Evolutionary conservation across 805 yeast genomes (phyloP).

Genomic region (Candida manassasensis): DNA sequence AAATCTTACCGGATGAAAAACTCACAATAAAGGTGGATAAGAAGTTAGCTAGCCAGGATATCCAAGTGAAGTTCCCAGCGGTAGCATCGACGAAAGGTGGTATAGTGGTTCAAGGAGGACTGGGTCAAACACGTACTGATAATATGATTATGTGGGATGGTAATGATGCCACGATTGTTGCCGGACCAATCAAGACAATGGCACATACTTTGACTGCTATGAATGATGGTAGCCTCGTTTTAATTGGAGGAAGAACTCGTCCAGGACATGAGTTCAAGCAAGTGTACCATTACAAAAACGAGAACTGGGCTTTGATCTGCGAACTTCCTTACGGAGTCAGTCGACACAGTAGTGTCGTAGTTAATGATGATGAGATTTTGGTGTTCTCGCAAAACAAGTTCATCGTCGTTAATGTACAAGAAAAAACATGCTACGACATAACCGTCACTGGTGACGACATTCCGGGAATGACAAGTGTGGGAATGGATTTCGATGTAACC

Average conservation of each 20-base stretch:
- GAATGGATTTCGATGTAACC: conserved; percentile 25
- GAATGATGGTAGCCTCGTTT: conserved; percentile 21
- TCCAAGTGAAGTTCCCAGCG: conserved; percentile 42
- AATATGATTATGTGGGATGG: conserved; percentile 7
- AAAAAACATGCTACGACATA: not conserved
- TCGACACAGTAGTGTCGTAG: conserved; percentile 43
- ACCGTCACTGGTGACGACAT: conserved; percentile 15
- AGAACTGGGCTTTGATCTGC: conserved; percentile 37
- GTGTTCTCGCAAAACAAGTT: conserved; percentile 39
- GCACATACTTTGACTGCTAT: conserved; percentile 49
- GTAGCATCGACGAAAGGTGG: conserved; percentile 18
- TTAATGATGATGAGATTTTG: conserved; percentile 27
- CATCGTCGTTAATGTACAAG: not conserved
- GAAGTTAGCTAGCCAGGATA: conserved; percentile 3
- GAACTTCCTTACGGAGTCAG: conserved; percentile 44
- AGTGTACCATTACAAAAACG: conserved; percentile 18
- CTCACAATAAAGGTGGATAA: conserved; percentile 4
- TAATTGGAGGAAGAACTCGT: conserved; percentile 65
- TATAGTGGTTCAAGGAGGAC: conserved; percentile 38
- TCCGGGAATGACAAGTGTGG: conserved; percentile 29
- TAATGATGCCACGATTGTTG: not conserved
- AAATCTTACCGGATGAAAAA: conserved; percentile 1
- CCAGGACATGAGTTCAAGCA: conserved; percentile 46
- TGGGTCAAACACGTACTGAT: conserved; percentile 26
- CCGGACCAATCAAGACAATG: conserved; percentile 43